Base-by-base conservation (phyloP, 1,284 basidiomycete species). In the Papiliotrema nemorosa region DNA sequence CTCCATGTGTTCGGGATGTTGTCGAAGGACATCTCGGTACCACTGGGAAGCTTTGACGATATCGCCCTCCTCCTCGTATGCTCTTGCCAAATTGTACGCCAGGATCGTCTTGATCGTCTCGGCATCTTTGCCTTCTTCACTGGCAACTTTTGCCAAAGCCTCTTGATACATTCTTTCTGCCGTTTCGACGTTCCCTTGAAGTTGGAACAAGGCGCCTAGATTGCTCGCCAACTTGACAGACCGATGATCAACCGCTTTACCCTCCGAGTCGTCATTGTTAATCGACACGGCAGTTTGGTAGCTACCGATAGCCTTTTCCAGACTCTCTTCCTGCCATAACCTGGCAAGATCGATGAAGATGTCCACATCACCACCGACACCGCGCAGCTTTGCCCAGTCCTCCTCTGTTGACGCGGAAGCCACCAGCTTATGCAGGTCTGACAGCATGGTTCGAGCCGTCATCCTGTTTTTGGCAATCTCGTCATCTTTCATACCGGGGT, bases 1-100 rank as follows among this genome's bases (percentile, higher is more conserved):
- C 69, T 96, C 92, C 40, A 90, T 82, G 69, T 94, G 96, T 75
- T 96, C 92, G 0, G 90, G 88, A 77, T 97, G 91, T 50, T 87
- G 80, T 16, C 82, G 77, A 25, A 96, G 73, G 5, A 97, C 78
- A 66, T 90, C 89, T 41, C 86, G 83, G 63, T 92, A 96, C 5
- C 88, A 88, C 59, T 87, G 86, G 54, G 81, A 84, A 10, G 91
- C 90, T 60, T 85, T 80, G 1, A 74, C 77, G 3, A 80, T 78
- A 38, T 88, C 84, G 0, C 86, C 85, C 50, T 82, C 78, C 49
- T 90, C 88, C 70, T 97, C 92, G 63, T 90, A 90, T 14, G 87
- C 84, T 50, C 90, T 78, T 0, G 86, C 92, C 16, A 94, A 82
- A 66, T 97, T 96, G 74, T 90, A 96, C 44, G 91, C 74, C 27